These are phyloP conservation scores for Termitomyces sp. DNA, from an alignment of 768 basidiomycete species.

Conservation along the genomic window DNA sequence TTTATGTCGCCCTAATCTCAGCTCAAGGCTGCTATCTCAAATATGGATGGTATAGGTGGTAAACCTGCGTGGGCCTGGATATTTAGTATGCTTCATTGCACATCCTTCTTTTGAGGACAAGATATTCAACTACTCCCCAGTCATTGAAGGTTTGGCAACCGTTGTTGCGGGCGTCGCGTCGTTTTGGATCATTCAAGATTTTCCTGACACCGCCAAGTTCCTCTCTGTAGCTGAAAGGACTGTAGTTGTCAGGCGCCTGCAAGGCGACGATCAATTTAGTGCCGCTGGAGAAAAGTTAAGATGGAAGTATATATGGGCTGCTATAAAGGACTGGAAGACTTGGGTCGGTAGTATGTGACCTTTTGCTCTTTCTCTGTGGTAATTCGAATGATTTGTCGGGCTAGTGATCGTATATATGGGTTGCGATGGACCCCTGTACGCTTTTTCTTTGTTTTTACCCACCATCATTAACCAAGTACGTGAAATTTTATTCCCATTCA, in stretches of 20 bases:
- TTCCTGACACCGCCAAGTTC: slow-evolving; percentile 78
- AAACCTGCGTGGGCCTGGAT: slow-evolving; percentile 70
- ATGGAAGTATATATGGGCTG: slow-evolving; percentile 52
- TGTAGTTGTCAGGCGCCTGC: slow-evolving; percentile 58
- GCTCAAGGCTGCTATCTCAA: slow-evolving; percentile 54
- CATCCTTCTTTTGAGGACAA: neutral
- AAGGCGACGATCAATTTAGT: slow-evolving; percentile 64
- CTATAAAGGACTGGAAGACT: slow-evolving; percentile 69
- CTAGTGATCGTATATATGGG: slow-evolving; percentile 54
- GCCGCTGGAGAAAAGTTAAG: slow-evolving; percentile 62
- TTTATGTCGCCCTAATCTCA: neutral
- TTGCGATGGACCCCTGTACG: slow-evolving; percentile 63
- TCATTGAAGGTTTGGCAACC: slow-evolving; percentile 64
- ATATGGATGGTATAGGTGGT: slow-evolving; percentile 66
- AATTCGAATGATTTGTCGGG: neutral
- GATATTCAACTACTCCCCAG: slow-evolving; percentile 15
- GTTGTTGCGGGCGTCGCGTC: slow-evolving; percentile 59
- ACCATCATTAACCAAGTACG: slow-evolving; percentile 69
- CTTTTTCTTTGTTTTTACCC: slow-evolving; percentile 73
- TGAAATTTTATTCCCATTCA: neutral
- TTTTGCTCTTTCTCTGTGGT: neutral
- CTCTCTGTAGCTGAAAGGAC: slow-evolving; percentile 66
- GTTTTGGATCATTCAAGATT: slow-evolving; percentile 78
- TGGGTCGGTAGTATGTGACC: slow-evolving; percentile 48
- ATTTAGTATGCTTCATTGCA: slow-evolving; percentile 37